These are phyloP conservation scores for Populus deltoides DNA, from an alignment of 345 rosid genomes.

Conservation along the genomic window DNA sequence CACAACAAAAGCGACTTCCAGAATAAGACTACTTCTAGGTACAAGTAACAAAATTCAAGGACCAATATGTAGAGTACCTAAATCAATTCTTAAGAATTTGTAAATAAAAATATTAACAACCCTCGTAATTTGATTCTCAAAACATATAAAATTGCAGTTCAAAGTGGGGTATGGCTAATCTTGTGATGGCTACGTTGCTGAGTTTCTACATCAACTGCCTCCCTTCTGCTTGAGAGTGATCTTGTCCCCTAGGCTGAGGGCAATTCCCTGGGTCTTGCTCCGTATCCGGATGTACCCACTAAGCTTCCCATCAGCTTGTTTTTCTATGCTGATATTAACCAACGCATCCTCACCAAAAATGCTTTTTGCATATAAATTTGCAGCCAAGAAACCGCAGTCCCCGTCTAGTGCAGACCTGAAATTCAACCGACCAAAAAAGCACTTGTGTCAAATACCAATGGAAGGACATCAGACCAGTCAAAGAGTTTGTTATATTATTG, in stretches of 20 bases:
- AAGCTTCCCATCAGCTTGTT: slow-evolving; percentile 61
- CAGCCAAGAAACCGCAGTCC: slow-evolving; percentile 82
- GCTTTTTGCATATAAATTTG: slow-evolving; percentile 85
- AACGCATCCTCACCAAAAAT: slow-evolving; percentile 86
- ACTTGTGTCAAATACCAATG: background rate
- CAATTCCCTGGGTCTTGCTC: slow-evolving; percentile 93
- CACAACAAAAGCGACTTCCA: slow-evolving; percentile 13
- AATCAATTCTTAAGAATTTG: too few relatives aligned
- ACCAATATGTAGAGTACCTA: too few relatives aligned
- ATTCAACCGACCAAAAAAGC: slow-evolving; percentile 16
- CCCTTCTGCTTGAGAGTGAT: slow-evolving; percentile 82
- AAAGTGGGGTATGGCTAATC: too few relatives aligned
- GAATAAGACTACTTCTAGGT: background rate
- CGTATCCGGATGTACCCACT: slow-evolving; percentile 87
- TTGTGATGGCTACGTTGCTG: too few relatives aligned
- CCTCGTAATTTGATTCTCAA: too few relatives aligned
- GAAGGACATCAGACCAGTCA: too few relatives aligned
- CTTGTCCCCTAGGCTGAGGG: slow-evolving; percentile 77
- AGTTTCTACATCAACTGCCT: slow-evolving; percentile 36
- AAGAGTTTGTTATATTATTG: background rate
- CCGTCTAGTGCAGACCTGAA: slow-evolving; percentile 75
- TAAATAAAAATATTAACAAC: too few relatives aligned
- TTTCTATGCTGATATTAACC: slow-evolving; percentile 79
- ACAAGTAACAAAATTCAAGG: too few relatives aligned
- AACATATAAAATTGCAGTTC: too few relatives aligned